Base-by-base conservation (phyloP, 176 grass and related monocot genomes). In the Luzula sylvatica region DNA sequence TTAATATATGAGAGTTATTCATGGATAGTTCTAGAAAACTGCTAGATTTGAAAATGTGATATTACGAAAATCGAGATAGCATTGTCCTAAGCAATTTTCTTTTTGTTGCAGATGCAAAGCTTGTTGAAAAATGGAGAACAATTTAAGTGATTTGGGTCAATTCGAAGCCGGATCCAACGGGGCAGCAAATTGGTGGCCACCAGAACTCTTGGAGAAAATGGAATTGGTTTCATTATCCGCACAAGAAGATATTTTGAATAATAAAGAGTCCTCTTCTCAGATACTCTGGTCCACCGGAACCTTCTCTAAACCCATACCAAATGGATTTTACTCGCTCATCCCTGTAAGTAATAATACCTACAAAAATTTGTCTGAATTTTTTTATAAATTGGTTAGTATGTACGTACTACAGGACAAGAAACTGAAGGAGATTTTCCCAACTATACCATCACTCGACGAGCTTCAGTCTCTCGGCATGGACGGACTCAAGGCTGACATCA, bases 241-340 rank as follows among this genome's bases (percentile, higher is more conserved):
- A 56, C 67, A 70, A 44, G 78, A 83, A 3, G 52, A 83, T 60
- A 56, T 26, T 71, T 69, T 79, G 53, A 74, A 70, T 65, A 62
- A 60, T 71, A 86, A 67, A 59, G 76, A 76, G 17, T 68, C 60
- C 28, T 82, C 92, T 71, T 90, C 81, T 68, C 86, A 98, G 46
- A 75, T 77, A 63, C 66, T 98, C 65, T 98, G 85, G 92, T 90
- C 86, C 19, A 72, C 72, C 55, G 92, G 92, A 71, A 72, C 74
- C 44, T 90, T 83, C 70, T 79, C 92, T 53, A 78, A 75, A 17
- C 59, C 74, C 22, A 90, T 98, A 61, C 92, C 92, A 13, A 87
- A 98, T 74, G 92, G 86, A 63, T 98, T 98, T 75, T 98, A 87
- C 79, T 98, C 92, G 28, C 83, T 98, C 42, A 90, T 90, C 17